Conservation (phyloP, 352 stramenopile species). For the Pythium phragmiticola region DNA sequence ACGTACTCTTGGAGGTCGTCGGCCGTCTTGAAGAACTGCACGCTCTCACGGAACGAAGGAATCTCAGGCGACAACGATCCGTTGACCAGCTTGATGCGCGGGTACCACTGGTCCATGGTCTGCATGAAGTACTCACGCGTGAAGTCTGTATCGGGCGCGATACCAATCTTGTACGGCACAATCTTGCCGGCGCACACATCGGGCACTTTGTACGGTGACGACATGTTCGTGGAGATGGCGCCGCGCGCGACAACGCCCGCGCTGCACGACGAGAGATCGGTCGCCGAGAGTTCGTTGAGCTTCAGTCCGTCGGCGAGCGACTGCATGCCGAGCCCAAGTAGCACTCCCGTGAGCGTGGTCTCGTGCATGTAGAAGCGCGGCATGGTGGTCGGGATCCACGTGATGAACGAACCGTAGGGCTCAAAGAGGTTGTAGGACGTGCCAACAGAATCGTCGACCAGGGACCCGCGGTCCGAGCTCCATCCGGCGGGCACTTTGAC, state of each 20-base stretch:
- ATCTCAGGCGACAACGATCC: constrained; percentile 31
- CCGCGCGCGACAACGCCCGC: constrained; percentile 31
- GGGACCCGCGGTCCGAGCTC: constrained; percentile 34
- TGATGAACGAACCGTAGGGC: constrained; percentile 31
- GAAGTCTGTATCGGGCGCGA: constrained; percentile 58
- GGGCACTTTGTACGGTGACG: constrained; percentile 39
- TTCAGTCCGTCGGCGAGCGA: constrained; percentile 38
- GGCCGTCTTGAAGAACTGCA: constrained; percentile 57
- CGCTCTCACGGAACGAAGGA: constrained; percentile 52
- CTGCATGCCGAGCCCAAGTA: constrained; percentile 46
- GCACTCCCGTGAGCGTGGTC: constrained; percentile 47
- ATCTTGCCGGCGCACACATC: constrained; percentile 38
- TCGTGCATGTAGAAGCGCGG: constrained; percentile 59
- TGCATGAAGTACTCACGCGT: constrained; percentile 68
- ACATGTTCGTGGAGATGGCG: constrained; percentile 34
- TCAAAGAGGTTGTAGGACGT: constrained; percentile 60
- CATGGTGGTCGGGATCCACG: constrained; percentile 29
- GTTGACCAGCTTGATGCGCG: constrained; percentile 38
- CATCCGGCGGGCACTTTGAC: constrained; percentile 50
- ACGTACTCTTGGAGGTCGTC: constrained; percentile 54
- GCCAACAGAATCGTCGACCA: constrained; percentile 29
- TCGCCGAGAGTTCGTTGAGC: constrained; percentile 41
- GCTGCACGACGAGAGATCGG: constrained; percentile 32
- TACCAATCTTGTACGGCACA: constrained; percentile 57
- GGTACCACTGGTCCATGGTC: constrained; percentile 66